Base-by-base conservation (phyloP, 768 basidiomycete species). In the Lentinula sp. region DNA sequence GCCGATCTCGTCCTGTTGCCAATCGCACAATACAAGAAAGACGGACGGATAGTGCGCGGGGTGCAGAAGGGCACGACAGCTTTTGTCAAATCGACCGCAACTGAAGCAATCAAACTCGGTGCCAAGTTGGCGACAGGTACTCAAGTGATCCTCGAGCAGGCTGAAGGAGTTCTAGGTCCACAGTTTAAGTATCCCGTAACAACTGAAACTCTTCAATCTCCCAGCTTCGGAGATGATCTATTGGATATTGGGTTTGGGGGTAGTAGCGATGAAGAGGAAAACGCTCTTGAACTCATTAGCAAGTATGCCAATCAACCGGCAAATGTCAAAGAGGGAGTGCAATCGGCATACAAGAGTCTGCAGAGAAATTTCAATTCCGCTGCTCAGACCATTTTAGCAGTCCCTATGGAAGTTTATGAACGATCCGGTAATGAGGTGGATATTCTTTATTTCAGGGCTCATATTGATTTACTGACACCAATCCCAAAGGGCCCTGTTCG, bases 391-490 rank as follows among this genome's bases (percentile, higher is more conserved):
- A 98, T 99, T 63, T 81, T 99, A 40, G 96, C 97, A 0, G 93
- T 99, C 1, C 97, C 97, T 1, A 98, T 98, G 96, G 97, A 98
- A 72, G 94, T 98, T 10, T 96, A 98, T 66, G 97, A 99, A 73
- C 81, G 91, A 62, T 91, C 94, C 9, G 93, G 93, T 7, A 89
- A 88, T 60, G 92, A 97, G 83, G 95, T 90, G 65, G 67, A 82
- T 75, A 53, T 43, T 23, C 15, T 18, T 23, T 5, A 4, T 15
- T 18, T 31, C n/a, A 5, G 4, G 18, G 16, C 21, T 49, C 50
- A 40, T 43, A 37, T 45, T 21, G 32, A 16, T 64, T 28, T 2
- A 54, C 63, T 62, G 52, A 60, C 48, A 53, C 32, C 40, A 28
- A 32, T 42, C 65, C 57, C 57, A 1, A 69, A 98, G 95, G 95